Evolutionary conservation across 2,329 filamentous ascomycete species (phyloP), one percentile per base, ranked within the genome.

Genomic region (Huntiella savannae): DNA sequence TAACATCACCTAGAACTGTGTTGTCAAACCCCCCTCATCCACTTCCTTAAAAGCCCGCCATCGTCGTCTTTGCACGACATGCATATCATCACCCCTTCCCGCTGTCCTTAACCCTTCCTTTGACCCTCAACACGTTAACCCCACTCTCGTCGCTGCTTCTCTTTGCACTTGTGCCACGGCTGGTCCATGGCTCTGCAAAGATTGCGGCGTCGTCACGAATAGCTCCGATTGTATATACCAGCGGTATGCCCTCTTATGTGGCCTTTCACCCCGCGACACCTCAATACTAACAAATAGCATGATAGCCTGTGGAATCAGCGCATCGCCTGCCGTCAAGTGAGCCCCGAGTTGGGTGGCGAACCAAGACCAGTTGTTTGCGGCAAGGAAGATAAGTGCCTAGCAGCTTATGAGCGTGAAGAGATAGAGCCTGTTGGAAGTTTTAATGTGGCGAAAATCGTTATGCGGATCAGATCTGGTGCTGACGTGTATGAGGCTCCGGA

Each of bases 341-440:
- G 87, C 2, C 78, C 77, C 15, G 83, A 84, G 2, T 68, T 92
- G 0, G 85, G 86, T 28, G 22, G 22, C 22, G 22, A 6, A 8
- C 22, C 22, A 28, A 28, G 22, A 28, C 22, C 22, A 28, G 85
- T 95, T 11, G 77, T 84, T 52, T 96, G 87, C 57, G 87, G 85
- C 0, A 75, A 84, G n/a, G 79, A 78, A 36, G 64, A 65, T n/a
- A 60, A 68, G 33, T 96, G 87, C 60, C 71, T 86, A n/a, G 81
- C 76, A 1, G 79, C 80, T 4, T 71, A 76, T 49, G 77, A 82
- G 53, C 77, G 83, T 32, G 83, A 91, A 59, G 77, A 95, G 61
- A 82, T 95, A 50, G 84, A 93, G 56, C 87, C 87, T 2, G 82
- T 95, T 39, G 87, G 87, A 8, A 87, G 87, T 1, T 73, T 81